Conservation (phyloP, 2,329 filamentous ascomycete genomes). For the Talaromyces atroroseus region DNA sequence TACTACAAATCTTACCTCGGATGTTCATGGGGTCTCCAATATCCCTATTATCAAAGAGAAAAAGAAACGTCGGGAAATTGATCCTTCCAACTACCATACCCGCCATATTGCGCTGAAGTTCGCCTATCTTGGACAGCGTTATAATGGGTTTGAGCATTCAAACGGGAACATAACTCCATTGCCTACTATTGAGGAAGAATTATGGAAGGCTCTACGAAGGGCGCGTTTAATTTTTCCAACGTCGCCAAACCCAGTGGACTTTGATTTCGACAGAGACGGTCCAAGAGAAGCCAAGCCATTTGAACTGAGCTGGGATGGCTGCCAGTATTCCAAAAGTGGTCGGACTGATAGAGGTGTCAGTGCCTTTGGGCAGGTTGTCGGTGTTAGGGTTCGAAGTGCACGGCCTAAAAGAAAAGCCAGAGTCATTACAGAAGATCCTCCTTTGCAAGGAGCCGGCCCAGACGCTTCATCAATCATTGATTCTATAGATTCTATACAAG, state of each 20-base stretch:
- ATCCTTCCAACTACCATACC: conserved; percentile 74
- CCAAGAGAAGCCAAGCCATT: conserved; percentile 42
- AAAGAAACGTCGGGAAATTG: conserved; percentile 53
- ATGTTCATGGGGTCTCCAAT: conserved; percentile 23
- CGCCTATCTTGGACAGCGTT: conserved; percentile 83
- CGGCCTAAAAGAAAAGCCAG: conserved; percentile 49
- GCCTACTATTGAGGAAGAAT: conserved; percentile 83
- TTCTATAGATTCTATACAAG: conserved; percentile 12
- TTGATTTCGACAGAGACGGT: conserved; percentile 41
- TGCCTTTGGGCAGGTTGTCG: conserved; percentile 93
- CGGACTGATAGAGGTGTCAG: conserved; percentile 90
- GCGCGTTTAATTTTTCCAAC: conserved; percentile 73
- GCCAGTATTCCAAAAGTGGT: conserved; percentile 92
- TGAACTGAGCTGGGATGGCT: conserved; percentile 64
- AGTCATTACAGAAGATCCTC: conserved; percentile 12
- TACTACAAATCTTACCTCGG: conserved; percentile 15
- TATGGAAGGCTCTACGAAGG: conserved; percentile 86
- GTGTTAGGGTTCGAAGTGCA: conserved; percentile 74
- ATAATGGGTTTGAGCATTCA: conserved; percentile 90
- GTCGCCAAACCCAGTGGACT: conserved; percentile 28
- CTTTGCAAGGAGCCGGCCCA: conserved; percentile 13
- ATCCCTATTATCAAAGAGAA: conserved; percentile 21
- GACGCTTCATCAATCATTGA: conserved; percentile 16
- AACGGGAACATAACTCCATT: conserved; percentile 61
- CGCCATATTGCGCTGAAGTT: conserved; percentile 86